phyloP scores from a whole-genome alignment of 2,329 filamentous ascomycete genomes.

The Alternaria sp. region DNA sequence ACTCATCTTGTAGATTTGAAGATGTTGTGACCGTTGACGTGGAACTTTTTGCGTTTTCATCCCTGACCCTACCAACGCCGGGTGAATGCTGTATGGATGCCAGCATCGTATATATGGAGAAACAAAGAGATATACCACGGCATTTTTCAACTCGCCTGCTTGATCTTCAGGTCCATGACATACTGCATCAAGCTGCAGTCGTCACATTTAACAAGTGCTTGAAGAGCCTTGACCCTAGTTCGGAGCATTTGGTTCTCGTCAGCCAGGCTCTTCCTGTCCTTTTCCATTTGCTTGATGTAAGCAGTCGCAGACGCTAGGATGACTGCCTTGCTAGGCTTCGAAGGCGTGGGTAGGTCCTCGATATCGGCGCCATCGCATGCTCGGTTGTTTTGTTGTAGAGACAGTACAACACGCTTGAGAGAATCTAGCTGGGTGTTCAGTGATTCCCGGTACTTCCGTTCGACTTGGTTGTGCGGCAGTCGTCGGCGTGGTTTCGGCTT shows the following conservation, averaged over 20 bases:
- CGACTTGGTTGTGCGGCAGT: slow-evolving; percentile 57
- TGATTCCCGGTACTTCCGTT: slow-evolving; percentile 58
- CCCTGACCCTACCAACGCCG: slow-evolving; percentile 26
- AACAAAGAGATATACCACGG: background rate
- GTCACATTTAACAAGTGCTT: slow-evolving; percentile 57
- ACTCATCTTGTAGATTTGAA: slow-evolving; percentile 4
- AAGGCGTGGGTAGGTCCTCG: slow-evolving; percentile 54
- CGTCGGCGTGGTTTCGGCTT: slow-evolving; percentile 50
- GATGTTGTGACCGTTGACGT: background rate
- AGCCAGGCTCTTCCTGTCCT: slow-evolving; percentile 52
- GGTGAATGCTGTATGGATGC: slow-evolving; percentile 26
- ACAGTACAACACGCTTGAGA: slow-evolving; percentile 52
- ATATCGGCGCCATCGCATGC: slow-evolving; percentile 54
- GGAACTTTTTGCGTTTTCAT: slow-evolving; percentile 10
- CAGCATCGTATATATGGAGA: slow-evolving; percentile 19
- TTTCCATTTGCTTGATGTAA: slow-evolving; percentile 58
- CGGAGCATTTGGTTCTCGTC: slow-evolving; percentile 53
- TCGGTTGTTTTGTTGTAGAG: slow-evolving; percentile 50
- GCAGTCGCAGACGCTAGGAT: slow-evolving; percentile 57
- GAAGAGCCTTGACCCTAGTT: slow-evolving; percentile 54
- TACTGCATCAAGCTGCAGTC: slow-evolving; percentile 58
- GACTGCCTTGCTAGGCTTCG: slow-evolving; percentile 57
- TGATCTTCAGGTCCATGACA: slow-evolving; percentile 54
- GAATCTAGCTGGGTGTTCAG: slow-evolving; percentile 58
- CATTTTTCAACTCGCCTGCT: slow-evolving; percentile 27